phyloP scores from a whole-genome alignment of 2,329 filamentous ascomycete genomes.

The Coleophoma eucalyptorum region DNA sequence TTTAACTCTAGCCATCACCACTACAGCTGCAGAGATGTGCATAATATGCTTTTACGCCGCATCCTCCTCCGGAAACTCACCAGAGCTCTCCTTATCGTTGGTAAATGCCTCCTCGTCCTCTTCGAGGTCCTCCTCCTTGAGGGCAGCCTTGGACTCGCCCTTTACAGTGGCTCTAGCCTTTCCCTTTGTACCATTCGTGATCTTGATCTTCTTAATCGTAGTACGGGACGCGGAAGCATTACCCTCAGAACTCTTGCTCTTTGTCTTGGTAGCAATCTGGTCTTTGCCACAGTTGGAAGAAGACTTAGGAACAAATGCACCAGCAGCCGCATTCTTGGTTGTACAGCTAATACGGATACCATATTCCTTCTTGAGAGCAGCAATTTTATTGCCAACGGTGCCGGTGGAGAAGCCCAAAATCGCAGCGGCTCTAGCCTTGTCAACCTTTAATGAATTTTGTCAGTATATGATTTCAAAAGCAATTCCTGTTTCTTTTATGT shows the following conservation, averaged over 20 bases:
- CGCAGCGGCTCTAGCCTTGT: constrained; percentile 14
- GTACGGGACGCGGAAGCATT: constrained; percentile 7
- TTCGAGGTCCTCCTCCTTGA: too few species aligned
- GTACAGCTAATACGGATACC: constrained; percentile 9
- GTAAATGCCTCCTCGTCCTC: too few species aligned
- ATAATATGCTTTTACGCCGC: too few species aligned
- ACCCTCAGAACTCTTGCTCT: constrained; percentile 1
- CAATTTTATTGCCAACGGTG: constrained; percentile 20
- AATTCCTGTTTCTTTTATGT: neutral
- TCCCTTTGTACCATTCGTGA: too few species aligned
- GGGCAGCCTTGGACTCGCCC: too few species aligned
- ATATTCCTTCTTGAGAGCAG: constrained; percentile 22
- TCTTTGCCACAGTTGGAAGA: neutral
- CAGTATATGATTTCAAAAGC: neutral
- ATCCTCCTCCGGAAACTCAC: too few species aligned
- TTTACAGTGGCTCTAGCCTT: too few species aligned
- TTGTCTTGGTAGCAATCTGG: neutral
- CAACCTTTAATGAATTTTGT: constrained; percentile 11
- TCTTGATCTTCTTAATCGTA: too few species aligned
- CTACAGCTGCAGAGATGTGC: too few species aligned
- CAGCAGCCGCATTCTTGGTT: neutral
- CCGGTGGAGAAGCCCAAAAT: constrained; percentile 12
- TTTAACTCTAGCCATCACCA: too few species aligned
- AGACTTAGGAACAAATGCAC: neutral
- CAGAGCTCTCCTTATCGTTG: too few species aligned